Evolutionary conservation across 352 stramenopile genomes (phyloP), one percentile per base, ranked within the genome.

Genomic region (Phytophthora niederhauseri): DNA sequence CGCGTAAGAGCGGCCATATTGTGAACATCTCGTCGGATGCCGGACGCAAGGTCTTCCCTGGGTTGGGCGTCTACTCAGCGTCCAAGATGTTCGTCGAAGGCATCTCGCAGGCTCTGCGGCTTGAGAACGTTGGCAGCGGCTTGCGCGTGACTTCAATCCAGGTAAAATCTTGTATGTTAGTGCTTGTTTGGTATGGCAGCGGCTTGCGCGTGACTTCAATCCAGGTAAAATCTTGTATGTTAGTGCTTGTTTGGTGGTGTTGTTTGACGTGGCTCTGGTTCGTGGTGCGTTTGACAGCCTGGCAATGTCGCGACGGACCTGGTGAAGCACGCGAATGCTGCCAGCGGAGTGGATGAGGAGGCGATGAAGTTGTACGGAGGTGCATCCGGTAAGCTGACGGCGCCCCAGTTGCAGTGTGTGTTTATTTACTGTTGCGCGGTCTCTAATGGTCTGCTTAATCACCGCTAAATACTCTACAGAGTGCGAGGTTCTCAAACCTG

Each of bases 71-170:
- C 31, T 97, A 97, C 70, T 97, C 86, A 48, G 91, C 85, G 46
- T 96, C 90, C 30, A 98, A 98, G 70, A 93, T 92, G 70, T 98
- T 98, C 55, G 76, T 98, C n/a, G 93, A 98, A 70, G 90, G 83
- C 31, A 77, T 98, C 1, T 95, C 80, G 9, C 85, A 98, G 76
- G 76, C 81, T 9, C 73, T 97, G 50, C 85, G 92, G 31, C 76
- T 94, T 26, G 93, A 98, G 73, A 87, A 96, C 61, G 68, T 95
- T 34, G 91, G 85, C 56, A 95, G 87, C 30, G 92, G 90, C 2
- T 68, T 98, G 17, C 87, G 84, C 12, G 85, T 98, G 22, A 98
- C 93, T 22, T 93, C 78, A 36, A 97, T 98, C 69, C 90, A 80
- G 69, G 73, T 45, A 45, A 15, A 45, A 50, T 26, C 71, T 6